A percentile compares a stretch with the other conserved stretches of the same genome.
These are phyloP conservation scores for Flaveria robusta DNA, from an alignment of 129 eudicot genomes.

Conservation along the genomic window DNA sequence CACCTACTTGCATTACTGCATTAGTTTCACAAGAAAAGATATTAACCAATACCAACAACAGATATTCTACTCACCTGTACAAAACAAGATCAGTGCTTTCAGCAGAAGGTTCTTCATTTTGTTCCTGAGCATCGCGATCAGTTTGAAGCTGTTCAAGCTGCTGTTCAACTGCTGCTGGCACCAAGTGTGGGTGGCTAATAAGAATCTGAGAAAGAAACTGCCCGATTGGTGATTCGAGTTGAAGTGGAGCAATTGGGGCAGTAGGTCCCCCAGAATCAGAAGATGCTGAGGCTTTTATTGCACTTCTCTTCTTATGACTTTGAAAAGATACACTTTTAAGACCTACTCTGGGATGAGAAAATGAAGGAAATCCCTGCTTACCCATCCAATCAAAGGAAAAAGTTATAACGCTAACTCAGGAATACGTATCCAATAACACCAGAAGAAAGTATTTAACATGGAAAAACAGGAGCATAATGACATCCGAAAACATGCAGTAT, in stretches of 20 bases:
- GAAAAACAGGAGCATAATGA: neutral
- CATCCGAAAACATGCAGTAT: neutral
- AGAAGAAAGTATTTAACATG: neutral
- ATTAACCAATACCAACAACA: conserved; percentile 1
- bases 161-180: conserved; percentile 99
- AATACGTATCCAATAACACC: neutral
- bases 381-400: conserved; percentile 3
- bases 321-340: conserved; percentile 33
- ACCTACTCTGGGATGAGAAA: conserved; percentile 41
- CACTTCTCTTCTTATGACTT: conserved; percentile 44
- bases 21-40: neutral
- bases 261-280: conserved; percentile 56
- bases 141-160: conserved; percentile 96
- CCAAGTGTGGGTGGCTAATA: conserved; percentile 83
- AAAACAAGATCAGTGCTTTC: conserved; percentile 76
- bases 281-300: conserved; percentile 69
- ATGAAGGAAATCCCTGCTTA: conserved; percentile 45
- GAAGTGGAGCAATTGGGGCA: conserved; percentile 88
- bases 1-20: neutral
- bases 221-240: conserved; percentile 91
- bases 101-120: conserved; percentile 71
- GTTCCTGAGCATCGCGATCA: conserved; percentile 73
- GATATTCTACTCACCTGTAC: conserved; percentile 65
- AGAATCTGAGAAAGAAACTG: conserved; percentile 84
- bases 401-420: neutral